Evolutionary conservation across 495 filamentous ascomycete species (phyloP), one percentile per base, ranked within the genome.

Genomic region (Neurospora tetrasperma): DNA sequence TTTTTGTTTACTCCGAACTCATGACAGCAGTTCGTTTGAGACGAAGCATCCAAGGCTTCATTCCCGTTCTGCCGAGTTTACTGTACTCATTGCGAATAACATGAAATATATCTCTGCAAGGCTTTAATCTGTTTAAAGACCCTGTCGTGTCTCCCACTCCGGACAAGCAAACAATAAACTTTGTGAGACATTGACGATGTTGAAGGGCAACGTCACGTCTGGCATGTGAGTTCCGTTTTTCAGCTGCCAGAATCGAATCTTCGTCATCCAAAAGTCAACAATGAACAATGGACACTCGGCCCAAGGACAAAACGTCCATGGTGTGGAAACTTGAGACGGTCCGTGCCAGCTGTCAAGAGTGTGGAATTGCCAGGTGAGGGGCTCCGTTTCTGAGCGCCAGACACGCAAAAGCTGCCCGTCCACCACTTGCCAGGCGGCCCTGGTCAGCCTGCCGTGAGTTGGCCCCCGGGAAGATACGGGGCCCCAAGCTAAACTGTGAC

Each of bases 391-490:
- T 41, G 20, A 70, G 42, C 69, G 69, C 27, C 38, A 43, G 23
- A 38, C 68, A 40, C 18, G 48, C 20, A 59, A 66, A 66, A 66
- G 54, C 48, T 59, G 48, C 20, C 48, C 20, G 48, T 59, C 20
- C n/a, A 59, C 23, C 54, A 66, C 54, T 66, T 66, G 54, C 54
- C 54, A 66, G 54, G 54, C 54, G 31, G 54, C 27, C 54, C 54
- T 62, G 54, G 54, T 14, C 54, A 66, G 54, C 27, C 27, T 66
- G 54, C 54, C 54, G 54, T 62, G 23, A 62, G 35, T 4, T 62
- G 54, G 54, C 31, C 8, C 12, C 40, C 70, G 73, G 70, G 41
- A 72, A 71, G 48, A 71, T 70, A 70, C 69, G 74, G 71, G 69
- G 69, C 48, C 42, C 39, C 35, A 27, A 70, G 39, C 74, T 71